Percentiles rank a stretch among this genome's conserved stretches.
Conservation (phyloP, 1,284 basidiomycete genomes). For the Polyporus tsugae region DNA sequence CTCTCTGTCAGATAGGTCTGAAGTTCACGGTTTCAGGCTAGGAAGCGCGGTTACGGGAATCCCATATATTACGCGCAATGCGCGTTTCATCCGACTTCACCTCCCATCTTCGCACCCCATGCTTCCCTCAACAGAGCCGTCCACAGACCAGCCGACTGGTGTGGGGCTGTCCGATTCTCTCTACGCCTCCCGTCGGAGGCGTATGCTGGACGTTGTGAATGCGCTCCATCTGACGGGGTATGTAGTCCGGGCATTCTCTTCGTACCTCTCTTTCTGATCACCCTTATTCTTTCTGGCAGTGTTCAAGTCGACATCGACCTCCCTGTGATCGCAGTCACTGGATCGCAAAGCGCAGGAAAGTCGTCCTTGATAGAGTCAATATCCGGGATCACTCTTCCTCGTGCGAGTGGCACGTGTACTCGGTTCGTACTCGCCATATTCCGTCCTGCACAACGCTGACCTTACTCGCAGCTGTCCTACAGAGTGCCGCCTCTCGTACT, state of each 20-base stretch:
- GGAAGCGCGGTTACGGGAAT: neutral
- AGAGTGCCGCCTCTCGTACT: conserved; percentile 66
- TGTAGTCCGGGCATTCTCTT: conserved; percentile 11
- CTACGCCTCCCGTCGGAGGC: conserved; percentile 46
- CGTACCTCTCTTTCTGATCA: neutral
- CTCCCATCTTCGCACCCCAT: neutral
- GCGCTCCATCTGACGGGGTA: conserved; percentile 66
- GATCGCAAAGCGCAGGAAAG: conserved; percentile 66
- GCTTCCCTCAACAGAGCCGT: neutral
- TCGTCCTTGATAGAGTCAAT: conserved; percentile 80
- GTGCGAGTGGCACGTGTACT: conserved; percentile 72
- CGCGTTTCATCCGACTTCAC: neutral
- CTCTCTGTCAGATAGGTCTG: neutral
- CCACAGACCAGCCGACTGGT: neutral
- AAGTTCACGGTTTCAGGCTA: neutral
- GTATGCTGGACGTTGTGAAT: conserved; percentile 61
- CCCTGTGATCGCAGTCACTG: conserved; percentile 65
- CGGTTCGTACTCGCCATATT: conserved; percentile 44
- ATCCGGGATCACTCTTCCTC: conserved; percentile 72
- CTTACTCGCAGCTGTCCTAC: conserved; percentile 64
- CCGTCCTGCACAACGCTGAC: neutral
- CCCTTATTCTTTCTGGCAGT: conserved; percentile 42
- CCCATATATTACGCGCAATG: neutral
- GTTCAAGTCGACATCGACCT: conserved; percentile 73
- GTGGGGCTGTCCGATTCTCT: conserved; percentile 54